Evolutionary conservation across 139 green algal genomes (phyloP).

Genomic region (Mychonastes homosphaera): DNA sequence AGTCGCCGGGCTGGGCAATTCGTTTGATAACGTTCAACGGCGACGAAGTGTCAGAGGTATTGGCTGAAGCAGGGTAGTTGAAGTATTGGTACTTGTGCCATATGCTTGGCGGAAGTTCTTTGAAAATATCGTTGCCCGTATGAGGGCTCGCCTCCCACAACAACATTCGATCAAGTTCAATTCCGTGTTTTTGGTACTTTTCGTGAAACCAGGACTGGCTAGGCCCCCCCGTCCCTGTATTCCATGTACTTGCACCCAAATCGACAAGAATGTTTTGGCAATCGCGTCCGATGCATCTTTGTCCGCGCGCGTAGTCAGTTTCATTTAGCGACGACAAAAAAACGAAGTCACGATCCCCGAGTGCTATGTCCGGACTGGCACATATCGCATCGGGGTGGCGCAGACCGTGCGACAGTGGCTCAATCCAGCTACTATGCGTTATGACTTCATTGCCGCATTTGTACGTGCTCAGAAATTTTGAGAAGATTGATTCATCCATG

Average conservation of each 20-base stretch:
- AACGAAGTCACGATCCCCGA: background rate
- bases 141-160: constrained; percentile 3
- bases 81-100: constrained; percentile 16
- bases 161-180: background rate
- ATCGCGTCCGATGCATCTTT: background rate
- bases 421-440: constrained; percentile 11
- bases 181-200: background rate
- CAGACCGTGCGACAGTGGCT: constrained; percentile 10
- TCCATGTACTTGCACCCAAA: background rate
- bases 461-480: too few relatives aligned
- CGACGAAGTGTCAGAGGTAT: background rate
- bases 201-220: constrained; percentile 11
- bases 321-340: constrained; percentile 4
- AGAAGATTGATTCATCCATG: too few relatives aligned
- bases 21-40: constrained; percentile 2
- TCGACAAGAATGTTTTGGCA: constrained; percentile 7
- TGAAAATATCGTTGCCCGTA: background rate
- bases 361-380: background rate
- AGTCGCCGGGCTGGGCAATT: constrained; percentile 8
- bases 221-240: background rate
- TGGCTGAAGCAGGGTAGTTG: constrained; percentile 4
- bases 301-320: background rate
- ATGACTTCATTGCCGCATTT: too few relatives aligned
- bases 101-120: background rate
- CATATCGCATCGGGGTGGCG: constrained; percentile 9